Evolutionary conservation across 768 basidiomycete species (phyloP), one percentile per base, ranked within the genome.

Genomic region (Pleurotus pulmonarius): DNA sequence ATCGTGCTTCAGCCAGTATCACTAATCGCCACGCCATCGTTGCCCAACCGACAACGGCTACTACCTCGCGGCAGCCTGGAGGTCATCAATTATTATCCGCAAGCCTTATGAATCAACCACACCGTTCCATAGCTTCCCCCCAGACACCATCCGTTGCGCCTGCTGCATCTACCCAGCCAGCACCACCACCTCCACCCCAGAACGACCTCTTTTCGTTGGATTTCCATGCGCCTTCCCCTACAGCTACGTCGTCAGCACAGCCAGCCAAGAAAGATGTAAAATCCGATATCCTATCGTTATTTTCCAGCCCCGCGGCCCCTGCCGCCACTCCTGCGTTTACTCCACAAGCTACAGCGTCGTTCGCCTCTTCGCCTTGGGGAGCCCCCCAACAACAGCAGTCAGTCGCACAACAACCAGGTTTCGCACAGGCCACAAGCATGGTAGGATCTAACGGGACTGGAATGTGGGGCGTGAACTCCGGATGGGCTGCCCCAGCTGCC

Each of bases 181-280:
- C 71, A 24, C 40, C 22, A 43, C 63, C 67, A 15, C 60, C 67
- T 49, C 65, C 75, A 9, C 69, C 79, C 11, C 70, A 76, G 56
- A 80, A 87, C 59, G 89, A 90, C 63, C 73, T 96, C 6, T 94
- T 95, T 67, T 83, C 87, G 24, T 84, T 95, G 55, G 92, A 95
- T 69, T 96, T 95, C 70, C 87, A 89, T 61, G 75, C 85, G 1
- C 84, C 88, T 1, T 63, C 81, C 2, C 61, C 73, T 24, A 49
- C 74, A 5, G 44, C 75, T 6, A 25, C 60, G 7, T 56, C 64
- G n/a, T 62, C 65, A 57, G 54, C 69, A 1, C 55, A 73, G 0
- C 59, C 69, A 5, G 64, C 72, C 0, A 79, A 78, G 67, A 91
- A 90, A 65, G 87, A 91, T 63, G 79, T 86, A 45, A 94, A 93